Evolutionary conservation across 1,284 basidiomycete genomes (phyloP).

Genomic region (Bjerkandera adusta): DNA sequence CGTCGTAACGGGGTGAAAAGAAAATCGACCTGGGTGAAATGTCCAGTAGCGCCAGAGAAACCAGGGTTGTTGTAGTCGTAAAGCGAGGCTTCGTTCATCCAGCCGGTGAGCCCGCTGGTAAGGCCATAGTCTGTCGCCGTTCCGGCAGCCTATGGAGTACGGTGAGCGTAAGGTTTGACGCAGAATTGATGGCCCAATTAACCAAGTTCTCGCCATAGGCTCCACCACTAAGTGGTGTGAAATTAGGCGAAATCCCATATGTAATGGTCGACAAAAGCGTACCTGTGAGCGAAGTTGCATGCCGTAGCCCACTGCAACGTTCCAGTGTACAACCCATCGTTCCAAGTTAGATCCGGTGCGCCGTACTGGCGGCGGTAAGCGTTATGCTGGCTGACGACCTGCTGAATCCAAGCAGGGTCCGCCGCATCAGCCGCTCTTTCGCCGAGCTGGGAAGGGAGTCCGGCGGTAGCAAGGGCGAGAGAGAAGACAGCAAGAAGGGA

Average conservation of each 20-base stretch:
- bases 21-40: slow-evolving; percentile 2
- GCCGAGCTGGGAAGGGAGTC: too few relatives aligned
- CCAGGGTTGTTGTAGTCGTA: slow-evolving; percentile 5
- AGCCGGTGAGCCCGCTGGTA: slow-evolving; percentile 1
- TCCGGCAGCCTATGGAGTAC: not conserved
- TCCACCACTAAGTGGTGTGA: too few relatives aligned
- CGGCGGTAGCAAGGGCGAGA: not conserved
- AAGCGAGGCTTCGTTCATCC: slow-evolving; percentile 5
- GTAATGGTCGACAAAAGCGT: too few relatives aligned
- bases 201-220: slow-evolving; percentile 1
- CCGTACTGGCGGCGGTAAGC: slow-evolving; percentile 1
- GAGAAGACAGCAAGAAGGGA: not conserved
- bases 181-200: not conserved
- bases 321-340: not conserved
- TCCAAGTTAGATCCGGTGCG: slow-evolving; percentile 2
- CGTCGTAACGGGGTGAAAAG: too few relatives aligned
- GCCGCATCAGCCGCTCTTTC: too few relatives aligned
- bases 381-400: slow-evolving; percentile 3
- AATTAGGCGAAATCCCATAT: too few relatives aligned
- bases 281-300: slow-evolving; percentile 5
- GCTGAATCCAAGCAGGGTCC: not conserved
- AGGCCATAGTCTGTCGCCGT: slow-evolving; percentile 1
- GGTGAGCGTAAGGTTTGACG: too few relatives aligned
- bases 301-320: slow-evolving; percentile 1
- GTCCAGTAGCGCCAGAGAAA: slow-evolving; percentile 1